phyloP scores from a whole-genome alignment of 768 basidiomycete genomes.

The Kwoniella sp. region DNA sequence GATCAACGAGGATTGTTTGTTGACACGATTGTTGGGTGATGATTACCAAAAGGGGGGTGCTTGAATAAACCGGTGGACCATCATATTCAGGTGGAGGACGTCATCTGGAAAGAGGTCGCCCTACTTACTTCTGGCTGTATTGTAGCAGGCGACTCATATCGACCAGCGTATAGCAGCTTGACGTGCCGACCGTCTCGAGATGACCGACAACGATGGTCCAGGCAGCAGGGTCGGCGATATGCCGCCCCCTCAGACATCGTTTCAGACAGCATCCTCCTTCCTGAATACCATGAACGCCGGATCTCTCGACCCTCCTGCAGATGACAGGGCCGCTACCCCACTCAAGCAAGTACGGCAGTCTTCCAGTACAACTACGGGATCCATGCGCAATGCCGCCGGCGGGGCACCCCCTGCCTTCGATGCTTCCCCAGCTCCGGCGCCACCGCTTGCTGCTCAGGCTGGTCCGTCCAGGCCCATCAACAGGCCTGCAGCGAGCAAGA shows the following conservation, averaged over 20 bases:
- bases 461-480: conserved; percentile 28
- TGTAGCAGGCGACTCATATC: too few relatives aligned
- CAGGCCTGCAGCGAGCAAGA: conserved; percentile 35
- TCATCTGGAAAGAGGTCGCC: too few relatives aligned
- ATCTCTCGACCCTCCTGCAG: neutral
- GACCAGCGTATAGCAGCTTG: too few relatives aligned
- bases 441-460: neutral
- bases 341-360: neutral
- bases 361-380: neutral
- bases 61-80: too few relatives aligned
- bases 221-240: neutral
- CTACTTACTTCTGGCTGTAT: too few relatives aligned
- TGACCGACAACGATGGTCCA: too few relatives aligned
- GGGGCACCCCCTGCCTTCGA: conserved; percentile 18
- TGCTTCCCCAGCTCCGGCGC: neutral
- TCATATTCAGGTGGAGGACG: too few relatives aligned
- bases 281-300: conserved; percentile 7
- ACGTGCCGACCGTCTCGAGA: too few relatives aligned
- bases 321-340: neutral
- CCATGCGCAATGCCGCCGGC: conserved; percentile 19
- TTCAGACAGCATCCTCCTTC: conserved; percentile 21
- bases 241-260: conserved; percentile 12
- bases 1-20: neutral
- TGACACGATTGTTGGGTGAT: neutral
- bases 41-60: too few relatives aligned